These are phyloP conservation scores for Gracilariopsis chorda DNA, from an alignment of 23 red algal species.

Conservation along the genomic window DNA sequence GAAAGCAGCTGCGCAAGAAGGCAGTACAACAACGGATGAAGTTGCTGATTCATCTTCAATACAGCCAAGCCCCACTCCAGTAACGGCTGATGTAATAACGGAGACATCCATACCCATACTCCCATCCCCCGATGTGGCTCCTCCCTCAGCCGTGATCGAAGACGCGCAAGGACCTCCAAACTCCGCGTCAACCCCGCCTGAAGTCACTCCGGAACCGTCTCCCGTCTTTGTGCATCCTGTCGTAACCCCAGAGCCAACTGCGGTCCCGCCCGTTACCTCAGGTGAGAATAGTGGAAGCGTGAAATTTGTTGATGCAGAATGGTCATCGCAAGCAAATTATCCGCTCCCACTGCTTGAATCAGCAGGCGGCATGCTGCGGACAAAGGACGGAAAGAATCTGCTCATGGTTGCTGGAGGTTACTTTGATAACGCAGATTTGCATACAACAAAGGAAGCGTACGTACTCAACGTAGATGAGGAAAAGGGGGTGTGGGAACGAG, in stretches of 20 bases:
- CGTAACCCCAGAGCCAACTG: not conserved
- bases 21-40: no score
- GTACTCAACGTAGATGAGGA: not conserved
- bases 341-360: constrained; percentile 19
- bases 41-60: no score
- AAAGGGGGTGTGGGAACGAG: not conserved
- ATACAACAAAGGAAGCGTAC: constrained; percentile 4
- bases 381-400: not conserved
- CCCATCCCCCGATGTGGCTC: no score
- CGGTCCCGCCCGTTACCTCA: not conserved
- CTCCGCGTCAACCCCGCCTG: not conserved
- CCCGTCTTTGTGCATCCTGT: not conserved
- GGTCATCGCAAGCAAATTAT: not conserved
- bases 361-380: not conserved
- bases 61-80: no score
- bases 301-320: not conserved
- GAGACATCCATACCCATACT: no score
- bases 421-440: not conserved
- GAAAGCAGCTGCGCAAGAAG: no score
- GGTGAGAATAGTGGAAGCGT: not conserved
- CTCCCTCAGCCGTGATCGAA: no score
- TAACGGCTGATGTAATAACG: no score
- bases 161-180: not conserved
- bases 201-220: not conserved
- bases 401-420: constrained; percentile 19